Percentiles rank a stretch among this genome's conserved stretches.
These are phyloP conservation scores for Nemania sp. DNA, from an alignment of 2,329 filamentous ascomycete species.

Conservation along the genomic window DNA sequence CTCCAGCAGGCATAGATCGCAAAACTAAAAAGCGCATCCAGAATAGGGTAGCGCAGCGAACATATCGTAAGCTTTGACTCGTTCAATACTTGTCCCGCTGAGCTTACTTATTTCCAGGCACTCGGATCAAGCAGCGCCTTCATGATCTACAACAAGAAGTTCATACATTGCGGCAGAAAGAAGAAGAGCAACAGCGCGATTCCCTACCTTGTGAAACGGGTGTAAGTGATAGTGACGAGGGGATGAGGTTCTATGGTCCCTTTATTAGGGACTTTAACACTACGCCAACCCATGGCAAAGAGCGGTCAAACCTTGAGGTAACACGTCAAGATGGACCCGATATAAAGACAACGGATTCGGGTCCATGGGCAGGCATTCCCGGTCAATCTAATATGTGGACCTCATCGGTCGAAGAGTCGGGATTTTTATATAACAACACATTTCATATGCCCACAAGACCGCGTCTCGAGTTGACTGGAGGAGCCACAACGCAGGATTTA, in stretches of 20 bases:
- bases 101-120: slow-evolving; percentile 26
- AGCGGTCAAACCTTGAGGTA: neutral
- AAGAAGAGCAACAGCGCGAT: slow-evolving; percentile 20
- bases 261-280: neutral
- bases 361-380: slow-evolving; percentile 9
- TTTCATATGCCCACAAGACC: slow-evolving; percentile 9
- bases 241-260: neutral
- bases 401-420: neutral
- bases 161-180: slow-evolving; percentile 24
- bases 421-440: slow-evolving; percentile 5
- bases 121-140: slow-evolving; percentile 30
- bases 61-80: slow-evolving; percentile 23
- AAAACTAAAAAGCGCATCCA: slow-evolving; percentile 33
- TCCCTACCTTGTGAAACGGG: neutral
- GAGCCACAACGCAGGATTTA: neutral
- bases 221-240: slow-evolving; percentile 12
- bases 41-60: slow-evolving; percentile 32
- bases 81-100: neutral
- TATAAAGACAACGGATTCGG: neutral
- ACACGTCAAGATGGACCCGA: slow-evolving; percentile 16
- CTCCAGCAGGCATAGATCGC: slow-evolving; percentile 22
- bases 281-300: neutral
- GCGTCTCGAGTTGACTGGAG: neutral
- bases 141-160: slow-evolving; percentile 34
- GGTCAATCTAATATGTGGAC: slow-evolving; percentile 23